Base-by-base conservation (phyloP, 345 rosid genomes). In the Durio zibethinus region DNA sequence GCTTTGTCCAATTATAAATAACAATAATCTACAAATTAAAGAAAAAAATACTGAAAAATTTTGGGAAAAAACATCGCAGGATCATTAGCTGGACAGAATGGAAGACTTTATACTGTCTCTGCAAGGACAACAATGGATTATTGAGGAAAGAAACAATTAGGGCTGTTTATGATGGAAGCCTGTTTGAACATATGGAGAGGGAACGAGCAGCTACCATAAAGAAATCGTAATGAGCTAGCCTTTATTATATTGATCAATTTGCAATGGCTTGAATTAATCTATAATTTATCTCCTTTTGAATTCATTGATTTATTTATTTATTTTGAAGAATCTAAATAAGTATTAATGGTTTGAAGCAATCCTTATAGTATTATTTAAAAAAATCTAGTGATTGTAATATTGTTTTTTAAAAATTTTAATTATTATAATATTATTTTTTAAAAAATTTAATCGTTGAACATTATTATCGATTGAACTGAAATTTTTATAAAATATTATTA, bases 151-250 rank as follows among this genome's bases (percentile, higher is more conserved):
- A 93, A 0, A 90, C 87, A 4, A 60, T 95, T 35, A 85, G 78
- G 84, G 90, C 80, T 15, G 96, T 82, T 52, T 95, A 91, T 36
- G 99, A 95, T 77, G 99, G 99, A 59, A 87, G 89, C 80, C 84
- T 95, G 18, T 95, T 95, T 25, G 87, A 91, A 36, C 79, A 6
- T 8, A 77, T 93, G 85, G 90, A 90, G 87, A 87, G 86, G 80
- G 90, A 84, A 78, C 82, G 66, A 67, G 68, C 77, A 57, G 79
- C 93, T 1, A 45, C 81, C 21, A 80, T 84, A 52, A 90, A 87
- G 88, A 88, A 85, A 85, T 79, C 80, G 75, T 88, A 84, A 85
- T 69, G 16, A 48, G 53, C 53, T 48, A 12, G 5, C 20, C 20
- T 48, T 48, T n/a, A n/a, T n/a, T n/a, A n/a, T n/a, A n/a, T n/a